Conservation (phyloP, 257 asterid species). For the Pogostemon cablin region DNA sequence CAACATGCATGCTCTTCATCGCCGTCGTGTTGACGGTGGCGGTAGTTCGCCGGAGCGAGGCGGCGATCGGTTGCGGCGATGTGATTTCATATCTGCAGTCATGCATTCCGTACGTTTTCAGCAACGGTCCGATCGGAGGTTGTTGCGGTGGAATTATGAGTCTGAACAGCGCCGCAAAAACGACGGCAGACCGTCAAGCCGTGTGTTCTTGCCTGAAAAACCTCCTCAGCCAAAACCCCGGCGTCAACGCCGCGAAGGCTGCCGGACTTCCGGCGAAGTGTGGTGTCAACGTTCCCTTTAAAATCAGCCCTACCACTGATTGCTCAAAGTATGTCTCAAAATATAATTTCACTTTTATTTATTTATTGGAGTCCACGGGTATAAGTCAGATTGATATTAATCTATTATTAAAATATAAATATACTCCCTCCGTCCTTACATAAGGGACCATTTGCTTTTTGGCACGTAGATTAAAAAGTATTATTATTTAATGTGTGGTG, state of each 20-base stretch:
- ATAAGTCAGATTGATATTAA: too few relatives aligned
- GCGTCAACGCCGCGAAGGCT: constrained; percentile 24
- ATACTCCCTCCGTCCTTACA: too few relatives aligned
- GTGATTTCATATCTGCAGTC: constrained; percentile 23
- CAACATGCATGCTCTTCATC: constrained; percentile 24
- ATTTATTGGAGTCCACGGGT: too few relatives aligned
- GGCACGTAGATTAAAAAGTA: too few relatives aligned
- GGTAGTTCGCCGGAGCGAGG: constrained; percentile 21
- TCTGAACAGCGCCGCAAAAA: constrained; percentile 30
- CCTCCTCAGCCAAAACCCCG: neutral
- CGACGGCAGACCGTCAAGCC: constrained; percentile 37
- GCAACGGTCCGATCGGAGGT: constrained; percentile 13
- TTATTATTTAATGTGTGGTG: too few relatives aligned
- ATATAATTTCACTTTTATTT: neutral
- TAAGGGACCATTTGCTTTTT: too few relatives aligned
- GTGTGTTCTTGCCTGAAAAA: constrained; percentile 43
- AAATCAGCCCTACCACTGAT: constrained; percentile 48
- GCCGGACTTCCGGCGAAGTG: constrained; percentile 43
- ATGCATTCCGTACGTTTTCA: constrained; percentile 34
- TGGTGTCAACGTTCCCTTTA: constrained; percentile 45
- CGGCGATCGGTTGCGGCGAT: constrained; percentile 34
- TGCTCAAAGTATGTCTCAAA: constrained; percentile 42
- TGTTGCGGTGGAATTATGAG: constrained; percentile 39
- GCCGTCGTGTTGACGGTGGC: constrained; percentile 20
- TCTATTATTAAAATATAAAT: too few relatives aligned